Evolutionary conservation across 2,329 filamentous ascomycete species (phyloP).

Genomic region (Berkeleyomyces basicola): DNA sequence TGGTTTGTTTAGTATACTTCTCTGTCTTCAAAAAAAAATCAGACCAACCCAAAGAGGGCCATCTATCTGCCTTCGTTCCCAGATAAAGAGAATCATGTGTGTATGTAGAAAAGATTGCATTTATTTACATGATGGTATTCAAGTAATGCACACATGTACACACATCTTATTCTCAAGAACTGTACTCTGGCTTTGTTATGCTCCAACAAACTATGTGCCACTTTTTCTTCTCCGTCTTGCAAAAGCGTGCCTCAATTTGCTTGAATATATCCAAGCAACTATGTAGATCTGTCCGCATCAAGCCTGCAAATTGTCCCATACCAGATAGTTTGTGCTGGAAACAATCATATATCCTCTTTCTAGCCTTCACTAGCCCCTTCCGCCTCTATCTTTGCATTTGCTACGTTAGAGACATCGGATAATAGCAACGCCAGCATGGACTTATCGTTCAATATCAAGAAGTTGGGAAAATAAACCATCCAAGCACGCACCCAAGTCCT

Average conservation of each 20-base stretch:
- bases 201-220: not conserved
- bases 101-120: not conserved
- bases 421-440: not conserved
- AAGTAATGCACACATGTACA: not conserved
- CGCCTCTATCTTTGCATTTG: not conserved
- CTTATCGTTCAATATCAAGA: not conserved
- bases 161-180: not conserved
- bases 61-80: not conserved
- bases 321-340: not conserved
- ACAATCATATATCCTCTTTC: not conserved
- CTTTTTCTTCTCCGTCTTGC: not conserved
- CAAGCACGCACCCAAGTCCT: not conserved
- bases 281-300: not conserved
- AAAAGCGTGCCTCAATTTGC: not conserved
- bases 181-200: not conserved
- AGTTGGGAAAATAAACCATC: not conserved
- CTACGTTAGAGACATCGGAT: not conserved
- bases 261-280: not conserved
- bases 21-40: not conserved
- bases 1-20: not conserved
- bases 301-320: not conserved
- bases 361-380: not conserved
- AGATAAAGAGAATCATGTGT: not conserved
- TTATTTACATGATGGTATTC: not conserved
- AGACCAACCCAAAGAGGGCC: not conserved